Evolutionary conservation across 2,329 filamentous ascomycete species (phyloP), one percentile per base, ranked within the genome.

Genomic region (Colletotrichum zoysiae): DNA sequence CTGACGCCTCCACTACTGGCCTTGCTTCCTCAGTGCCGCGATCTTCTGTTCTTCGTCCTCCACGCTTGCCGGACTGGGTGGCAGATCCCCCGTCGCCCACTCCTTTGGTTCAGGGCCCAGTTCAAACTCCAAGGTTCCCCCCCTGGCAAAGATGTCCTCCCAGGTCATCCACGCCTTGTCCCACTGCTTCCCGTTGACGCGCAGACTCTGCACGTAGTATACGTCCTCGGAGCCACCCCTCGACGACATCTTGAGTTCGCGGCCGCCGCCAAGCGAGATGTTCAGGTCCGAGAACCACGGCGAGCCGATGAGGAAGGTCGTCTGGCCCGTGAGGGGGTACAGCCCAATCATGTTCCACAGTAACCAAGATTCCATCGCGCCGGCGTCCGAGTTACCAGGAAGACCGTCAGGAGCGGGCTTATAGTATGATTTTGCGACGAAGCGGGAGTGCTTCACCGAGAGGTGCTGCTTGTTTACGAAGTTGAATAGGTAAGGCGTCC

Each of bases 311-410:
- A 93, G 82, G 78, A 92, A 93, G 1, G 88, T 91, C 0, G 89
- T 89, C 82, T 93, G 91, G 0, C 90, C 90, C 0, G 90, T 91
- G 73, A 93, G 82, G 1, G 91, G 91, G 74, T 92, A 92, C 38
- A 93, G 80, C 2, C 91, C 91, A 48, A 92, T 85, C 86, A 92
- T 91, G 74, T 88, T 89, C 88, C 91, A 93, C 11, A 92, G 80
- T 3, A 92, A 79, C 88, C 90, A 92, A 9, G 87, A 89, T 77
- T 93, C 90, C 91, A 93, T 93, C 18, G 91, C 90, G 8, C 92
- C 92, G 1, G 90, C 90, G 78, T 93, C 92, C 56, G 87, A 90
- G 79, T 93, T 93, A 0, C 92, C 92, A 0, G 91, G 91, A 0
- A 93, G 82, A 0, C 92, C 91, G 9, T 76, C 77, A 0, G 84